Evolutionary conservation across 441 rosid genomes (phyloP), one percentile per base, ranked within the genome.

Genomic region (Corymbia calophylla): DNA sequence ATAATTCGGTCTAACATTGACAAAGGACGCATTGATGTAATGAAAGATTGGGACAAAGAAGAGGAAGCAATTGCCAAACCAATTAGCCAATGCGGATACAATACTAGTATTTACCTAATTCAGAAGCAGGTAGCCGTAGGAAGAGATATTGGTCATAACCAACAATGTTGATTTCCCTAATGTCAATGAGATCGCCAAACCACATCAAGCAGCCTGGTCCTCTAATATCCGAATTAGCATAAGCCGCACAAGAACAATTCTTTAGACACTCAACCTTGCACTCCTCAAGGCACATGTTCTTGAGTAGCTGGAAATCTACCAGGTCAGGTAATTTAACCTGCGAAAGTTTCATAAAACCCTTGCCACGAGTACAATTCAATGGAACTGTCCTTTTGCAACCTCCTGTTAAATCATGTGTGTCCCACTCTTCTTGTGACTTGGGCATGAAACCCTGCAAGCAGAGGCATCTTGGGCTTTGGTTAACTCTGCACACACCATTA

Each of bases 241-340:
- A 89, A 31, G 91, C 91, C 7, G 35, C 77, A 77, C 91, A 89
- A 31, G 87, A 87, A 58, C 91, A 89, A 23, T 89, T 87, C 87
- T 77, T 89, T 35, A n/a, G 35, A 66, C 91, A 89, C 53, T 73
- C 12, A 13, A 17, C 25, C 32, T 55, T 56, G 73, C 91, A 89
- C 60, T 87, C 80, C 55, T 89, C 62, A 56, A 89, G 91, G 32
- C 60, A 77, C 88, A 87, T 73, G 17, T 89, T 44, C 89, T 87
- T 62, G 48, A 87, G 47, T 15, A 89, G 68, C 62, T 44, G 87
- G 80, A 87, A 87, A 49, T 89, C 86, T 32, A 87, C 11, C 44
- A 77, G 23, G 58, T 89, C 87, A 14, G 91, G 91, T 17, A 89
- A 31, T 80, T 87, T 87, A 2, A 77, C 60, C 25, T 21, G 13